Base-by-base conservation (phyloP, 2,329 filamentous ascomycete genomes). In the Pseudogymnoascus sp. region DNA sequence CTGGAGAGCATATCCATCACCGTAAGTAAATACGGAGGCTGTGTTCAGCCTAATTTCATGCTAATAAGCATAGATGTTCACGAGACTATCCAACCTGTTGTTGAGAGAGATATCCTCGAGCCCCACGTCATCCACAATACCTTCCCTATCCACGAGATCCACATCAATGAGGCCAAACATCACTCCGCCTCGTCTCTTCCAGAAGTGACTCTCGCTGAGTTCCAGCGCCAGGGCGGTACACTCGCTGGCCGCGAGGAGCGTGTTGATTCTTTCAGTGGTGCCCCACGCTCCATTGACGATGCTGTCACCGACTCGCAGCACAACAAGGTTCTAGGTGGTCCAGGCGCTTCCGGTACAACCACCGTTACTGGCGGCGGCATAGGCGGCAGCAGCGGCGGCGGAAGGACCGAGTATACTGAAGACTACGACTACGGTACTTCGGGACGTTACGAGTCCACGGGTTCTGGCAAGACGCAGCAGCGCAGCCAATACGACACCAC, bases 121-220 rank as follows among this genome's bases (percentile, higher is more conserved):
- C 85, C 84, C 1, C 77, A 82, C 13, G 79, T 90, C 3, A 77
- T 89, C 1, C 88, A 90, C 75, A 89, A 83, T 21, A 89, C 84
- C 1, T 77, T 87, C 0, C 87, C 86, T 0, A 79, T 90, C 39
- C 86, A 90, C 64, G 87, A 90, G 73, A 79, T 81, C 1, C 86
- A 90, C 68, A 83, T 89, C 66, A 82, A 85, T 57, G 76, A 80
- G 12, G 77, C 85, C 1, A 79, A 86, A 61, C 82, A 88, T 69
- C 87, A 90, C 68, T 76, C 78, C 41, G 79, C 83, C 1, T 83
- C 84, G 0, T 77, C 81, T 2, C 76, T 90, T 0, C 86, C 86
- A 1, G 71, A 80, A 9, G 83, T 89, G 69, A 82, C 76, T 34
- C 77, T 90, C 69, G 74, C 77, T 0, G 85, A 90, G 65, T 90